phyloP scores from a whole-genome alignment of 1,284 basidiomycete genomes.

The Moesziomyces parantarcticus region DNA sequence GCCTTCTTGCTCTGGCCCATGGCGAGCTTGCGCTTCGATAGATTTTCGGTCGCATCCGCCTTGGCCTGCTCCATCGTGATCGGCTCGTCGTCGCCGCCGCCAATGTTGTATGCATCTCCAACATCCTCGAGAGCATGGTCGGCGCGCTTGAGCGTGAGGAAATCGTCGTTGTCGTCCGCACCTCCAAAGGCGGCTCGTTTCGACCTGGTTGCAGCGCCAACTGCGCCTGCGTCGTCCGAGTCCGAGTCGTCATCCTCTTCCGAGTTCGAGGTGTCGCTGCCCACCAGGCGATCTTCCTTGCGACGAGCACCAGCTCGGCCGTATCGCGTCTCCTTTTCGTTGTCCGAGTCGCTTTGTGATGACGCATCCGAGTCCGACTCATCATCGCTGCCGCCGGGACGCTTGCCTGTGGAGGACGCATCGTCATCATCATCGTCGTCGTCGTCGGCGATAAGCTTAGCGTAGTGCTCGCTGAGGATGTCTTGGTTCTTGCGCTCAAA shows the following conservation, averaged over 20 bases:
- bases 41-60: slow-evolving; percentile 69
- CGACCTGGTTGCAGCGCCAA: slow-evolving; percentile 4
- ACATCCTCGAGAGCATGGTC: slow-evolving; percentile 79
- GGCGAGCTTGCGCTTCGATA: slow-evolving; percentile 77
- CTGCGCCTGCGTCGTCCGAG: slow-evolving; percentile 21
- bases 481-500: slow-evolving; percentile 96
- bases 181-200: slow-evolving; percentile 1
- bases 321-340: slow-evolving; percentile 41
- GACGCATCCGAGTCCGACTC: slow-evolving; percentile 15
- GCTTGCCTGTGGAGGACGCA: slow-evolving; percentile 19
- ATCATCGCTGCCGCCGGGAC: slow-evolving; percentile 16
- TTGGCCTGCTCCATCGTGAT: slow-evolving; percentile 41
- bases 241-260: slow-evolving; percentile 28
- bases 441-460: slow-evolving; percentile 78
- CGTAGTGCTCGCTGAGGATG: slow-evolving; percentile 90
- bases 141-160: slow-evolving; percentile 90
- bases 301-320: slow-evolving; percentile 17
- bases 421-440: slow-evolving; percentile 12
- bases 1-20: slow-evolving; percentile 82
- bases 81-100: slow-evolving; percentile 16
- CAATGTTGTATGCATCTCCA: slow-evolving; percentile 42
- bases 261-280: slow-evolving; percentile 61
- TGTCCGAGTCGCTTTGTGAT: slow-evolving; percentile 13
- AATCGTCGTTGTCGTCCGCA: slow-evolving; percentile 76
- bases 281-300: slow-evolving; percentile 38